Base-by-base conservation (phyloP, 2,329 filamentous ascomycete species). In the Aureobasidium lini region DNA sequence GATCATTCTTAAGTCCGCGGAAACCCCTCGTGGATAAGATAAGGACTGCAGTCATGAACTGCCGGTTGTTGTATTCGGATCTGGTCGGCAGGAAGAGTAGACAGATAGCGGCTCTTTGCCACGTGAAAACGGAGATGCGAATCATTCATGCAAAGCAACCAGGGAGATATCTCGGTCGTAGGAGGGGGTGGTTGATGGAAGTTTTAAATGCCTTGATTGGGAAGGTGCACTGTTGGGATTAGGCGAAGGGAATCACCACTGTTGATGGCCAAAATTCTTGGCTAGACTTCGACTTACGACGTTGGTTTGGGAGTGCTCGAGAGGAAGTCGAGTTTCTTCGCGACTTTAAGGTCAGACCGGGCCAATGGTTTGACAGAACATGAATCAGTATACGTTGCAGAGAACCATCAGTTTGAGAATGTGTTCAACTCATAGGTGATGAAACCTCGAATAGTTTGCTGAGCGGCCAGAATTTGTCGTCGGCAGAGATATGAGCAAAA, bases 1-100 rank as follows among this genome's bases (percentile, higher is more conserved):
- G 8, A 36, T 44, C n/a, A 44, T n/a, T 28, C n/a, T 36, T 15
- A 37, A 56, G 16, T 56, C 52, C 39, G 52, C 52, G 52, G 52
- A 7, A 16, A 7, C 28, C 15, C 2, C 37, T 53, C 36, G 37
- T 42, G 28, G 49, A 16, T 32, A 32, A 42, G 49, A 53, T 53
- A 53, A 53, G 49, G 4, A 53, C 10, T 29, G 49, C 18, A 52
- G 49, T 32, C 1, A 18, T 53, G 28, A 42, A 52, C 36, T 52
- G 36, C 49, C 49, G 49, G 7, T 18, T 32, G 9, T 11, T 13
- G 11, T 28, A 6, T 3, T 53, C 49, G 37, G 36, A 39, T 18
- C 6, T n/a, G 23, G 10, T 52, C 48, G 36, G 48, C 6, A n/a
- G n/a, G 11, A 9, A 15, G 10, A 10, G n/a, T 15, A 23, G 13